Evolutionary conservation across 176 grass and related monocot genomes (phyloP).

Genomic region (Musa itinerans): DNA sequence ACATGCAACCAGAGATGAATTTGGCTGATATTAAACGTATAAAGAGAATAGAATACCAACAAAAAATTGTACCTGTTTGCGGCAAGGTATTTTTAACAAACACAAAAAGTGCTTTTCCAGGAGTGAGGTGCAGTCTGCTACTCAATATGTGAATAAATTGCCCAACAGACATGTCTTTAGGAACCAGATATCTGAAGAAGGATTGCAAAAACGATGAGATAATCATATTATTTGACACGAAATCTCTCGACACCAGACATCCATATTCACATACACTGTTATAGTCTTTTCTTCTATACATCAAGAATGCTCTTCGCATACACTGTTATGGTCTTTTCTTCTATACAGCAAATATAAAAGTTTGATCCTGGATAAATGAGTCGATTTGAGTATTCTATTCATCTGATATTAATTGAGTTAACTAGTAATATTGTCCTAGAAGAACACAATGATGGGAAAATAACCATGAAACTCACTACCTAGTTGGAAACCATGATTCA

Average conservation of each 20-base stretch:
- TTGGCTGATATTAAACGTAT: background rate
- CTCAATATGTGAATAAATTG: conserved; percentile 71
- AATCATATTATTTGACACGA: background rate
- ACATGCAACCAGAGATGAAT: background rate
- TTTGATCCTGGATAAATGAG: too few relatives aligned
- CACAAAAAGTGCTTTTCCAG: conserved; percentile 65
- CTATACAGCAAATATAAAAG: too few relatives aligned
- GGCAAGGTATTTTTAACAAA: conserved; percentile 72
- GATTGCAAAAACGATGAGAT: background rate
- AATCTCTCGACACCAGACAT: conserved; percentile 1
- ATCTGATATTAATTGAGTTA: background rate
- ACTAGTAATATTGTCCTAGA: too few relatives aligned
- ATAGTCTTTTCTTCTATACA: too few relatives aligned
- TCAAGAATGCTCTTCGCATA: background rate
- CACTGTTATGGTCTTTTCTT: background rate
- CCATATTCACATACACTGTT: background rate
- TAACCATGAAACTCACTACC: too few relatives aligned
- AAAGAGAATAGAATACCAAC: background rate
- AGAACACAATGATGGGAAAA: too few relatives aligned
- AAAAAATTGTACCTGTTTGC: conserved; percentile 43
- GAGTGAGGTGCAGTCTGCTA: conserved; percentile 42
- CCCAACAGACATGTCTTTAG: conserved; percentile 47
- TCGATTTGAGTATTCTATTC: background rate
- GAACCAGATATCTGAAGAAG: conserved; percentile 28
- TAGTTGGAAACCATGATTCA: too few relatives aligned